Evolutionary conservation across 495 filamentous ascomycete species (phyloP).

Genomic region (Tuber magnatum): DNA sequence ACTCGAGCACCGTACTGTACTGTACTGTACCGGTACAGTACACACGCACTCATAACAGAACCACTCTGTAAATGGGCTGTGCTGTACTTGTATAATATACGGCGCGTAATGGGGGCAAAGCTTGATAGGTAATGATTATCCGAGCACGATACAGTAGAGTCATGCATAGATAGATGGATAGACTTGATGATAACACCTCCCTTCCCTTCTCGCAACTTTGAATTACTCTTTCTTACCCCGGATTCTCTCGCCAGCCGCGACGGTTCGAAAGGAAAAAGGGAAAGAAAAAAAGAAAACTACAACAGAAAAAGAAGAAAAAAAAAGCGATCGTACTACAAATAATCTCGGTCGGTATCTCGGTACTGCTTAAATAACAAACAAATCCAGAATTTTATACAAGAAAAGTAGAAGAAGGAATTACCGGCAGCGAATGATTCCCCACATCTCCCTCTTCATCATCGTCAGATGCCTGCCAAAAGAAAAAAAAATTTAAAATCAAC

Average conservation of each 20-base stretch:
- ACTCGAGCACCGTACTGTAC: too few species aligned
- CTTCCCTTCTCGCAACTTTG: background rate
- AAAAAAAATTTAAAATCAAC: background rate
- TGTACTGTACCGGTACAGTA: too few species aligned
- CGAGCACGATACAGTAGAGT: background rate
- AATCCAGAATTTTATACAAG: background rate
- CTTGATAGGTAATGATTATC: background rate
- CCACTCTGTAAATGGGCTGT: too few species aligned
- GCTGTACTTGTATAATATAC: background rate
- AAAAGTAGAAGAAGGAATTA: background rate
- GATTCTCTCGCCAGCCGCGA: background rate
- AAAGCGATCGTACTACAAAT: background rate
- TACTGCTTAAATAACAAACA: background rate
- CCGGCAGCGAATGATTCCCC: background rate
- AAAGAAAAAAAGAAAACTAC: background rate
- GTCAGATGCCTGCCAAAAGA: background rate
- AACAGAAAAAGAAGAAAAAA: background rate
- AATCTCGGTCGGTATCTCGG: background rate
- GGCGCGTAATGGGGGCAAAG: background rate
- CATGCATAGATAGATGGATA: background rate
- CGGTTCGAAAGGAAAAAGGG: background rate
- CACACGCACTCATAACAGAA: too few species aligned
- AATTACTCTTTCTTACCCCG: background rate
- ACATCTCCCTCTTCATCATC: background rate
- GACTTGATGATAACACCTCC: background rate